Percentiles rank a stretch among this genome's conserved stretches.
Conservation (phyloP, 331 rosid species). For the Stylosanthes scabra region DNA sequence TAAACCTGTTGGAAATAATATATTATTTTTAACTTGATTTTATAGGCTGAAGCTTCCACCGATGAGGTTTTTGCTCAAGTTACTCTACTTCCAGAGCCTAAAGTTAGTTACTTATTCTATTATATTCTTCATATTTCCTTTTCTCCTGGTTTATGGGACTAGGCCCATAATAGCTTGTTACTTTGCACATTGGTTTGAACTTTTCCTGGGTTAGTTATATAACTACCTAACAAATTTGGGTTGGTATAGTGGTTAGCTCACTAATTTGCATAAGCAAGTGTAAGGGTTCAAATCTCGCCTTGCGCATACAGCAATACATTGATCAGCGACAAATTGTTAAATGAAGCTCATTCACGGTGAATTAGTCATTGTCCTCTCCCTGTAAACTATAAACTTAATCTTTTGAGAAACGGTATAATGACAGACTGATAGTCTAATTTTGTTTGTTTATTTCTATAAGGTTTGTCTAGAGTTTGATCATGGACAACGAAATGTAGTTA, state of each 20-base stretch:
- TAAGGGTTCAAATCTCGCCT: too few relatives aligned
- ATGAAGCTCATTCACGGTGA: too few relatives aligned
- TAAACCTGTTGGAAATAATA: slow-evolving; percentile 11
- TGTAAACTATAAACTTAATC: too few relatives aligned
- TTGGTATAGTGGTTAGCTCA: too few relatives aligned
- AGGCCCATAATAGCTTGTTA: neutral
- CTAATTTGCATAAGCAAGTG: too few relatives aligned
- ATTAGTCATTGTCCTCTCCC: too few relatives aligned
- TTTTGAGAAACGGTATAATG: too few relatives aligned
- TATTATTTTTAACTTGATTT: slow-evolving; percentile 23
- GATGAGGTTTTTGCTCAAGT: slow-evolving; percentile 71
- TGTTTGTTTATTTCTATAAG: neutral
- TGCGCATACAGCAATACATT: too few relatives aligned
- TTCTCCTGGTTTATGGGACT: neutral
- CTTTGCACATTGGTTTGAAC: neutral
- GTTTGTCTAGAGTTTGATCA: neutral
- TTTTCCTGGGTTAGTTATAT: neutral
- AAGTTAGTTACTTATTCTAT: slow-evolving; percentile 45
- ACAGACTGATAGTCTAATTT: too few relatives aligned
- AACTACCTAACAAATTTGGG: too few relatives aligned
- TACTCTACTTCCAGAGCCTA: slow-evolving; percentile 55
- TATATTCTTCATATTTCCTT: neutral
- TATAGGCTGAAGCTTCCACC: slow-evolving; percentile 61
- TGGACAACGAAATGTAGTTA: slow-evolving; percentile 13
- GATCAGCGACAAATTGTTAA: too few relatives aligned